These are phyloP conservation scores for Kodamaea ohmeri DNA, from an alignment of 1,139 yeast species.

Conservation along the genomic window DNA sequence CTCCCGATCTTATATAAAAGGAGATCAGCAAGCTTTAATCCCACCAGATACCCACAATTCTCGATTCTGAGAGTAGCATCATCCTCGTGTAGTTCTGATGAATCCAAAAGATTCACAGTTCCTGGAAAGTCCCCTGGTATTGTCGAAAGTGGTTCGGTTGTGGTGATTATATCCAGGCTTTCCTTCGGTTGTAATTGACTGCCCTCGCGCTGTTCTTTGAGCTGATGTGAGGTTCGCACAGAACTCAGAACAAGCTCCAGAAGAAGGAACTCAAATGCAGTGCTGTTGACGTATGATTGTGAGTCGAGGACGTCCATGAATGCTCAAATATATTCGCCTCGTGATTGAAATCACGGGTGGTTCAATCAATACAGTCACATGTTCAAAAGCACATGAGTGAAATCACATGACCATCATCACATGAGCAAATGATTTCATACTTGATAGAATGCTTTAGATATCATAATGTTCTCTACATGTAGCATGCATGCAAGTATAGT, in stretches of 20 bases:
- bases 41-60: conserved; percentile 70
- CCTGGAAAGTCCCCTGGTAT: conserved; percentile 39
- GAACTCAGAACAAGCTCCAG: conserved; percentile 77
- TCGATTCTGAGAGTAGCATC: conserved; percentile 63
- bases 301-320: conserved; percentile 22
- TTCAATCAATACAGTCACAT: not conserved
- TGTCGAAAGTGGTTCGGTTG: conserved; percentile 25
- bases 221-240: conserved; percentile 47
- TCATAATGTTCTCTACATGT: too few relatives aligned
- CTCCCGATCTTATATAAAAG: conserved; percentile 48
- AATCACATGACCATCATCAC: too few relatives aligned
- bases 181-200: conserved; percentile 18
- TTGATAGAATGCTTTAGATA: too few relatives aligned
- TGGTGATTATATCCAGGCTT: conserved; percentile 7
- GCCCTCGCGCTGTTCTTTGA: conserved; percentile 13
- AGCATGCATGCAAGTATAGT: too few relatives aligned
- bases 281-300: conserved; percentile 39
- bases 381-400: too few relatives aligned
- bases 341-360: not conserved
- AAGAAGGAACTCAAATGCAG: conserved; percentile 58
- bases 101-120: conserved; percentile 38
- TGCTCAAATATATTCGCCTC: not conserved
- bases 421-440: too few relatives aligned
- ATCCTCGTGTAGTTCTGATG: conserved; percentile 39
- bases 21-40: conserved; percentile 69